Base-by-base conservation (phyloP, 192 early-diverging fungal species). In the Irineochytrium annulatum region DNA sequence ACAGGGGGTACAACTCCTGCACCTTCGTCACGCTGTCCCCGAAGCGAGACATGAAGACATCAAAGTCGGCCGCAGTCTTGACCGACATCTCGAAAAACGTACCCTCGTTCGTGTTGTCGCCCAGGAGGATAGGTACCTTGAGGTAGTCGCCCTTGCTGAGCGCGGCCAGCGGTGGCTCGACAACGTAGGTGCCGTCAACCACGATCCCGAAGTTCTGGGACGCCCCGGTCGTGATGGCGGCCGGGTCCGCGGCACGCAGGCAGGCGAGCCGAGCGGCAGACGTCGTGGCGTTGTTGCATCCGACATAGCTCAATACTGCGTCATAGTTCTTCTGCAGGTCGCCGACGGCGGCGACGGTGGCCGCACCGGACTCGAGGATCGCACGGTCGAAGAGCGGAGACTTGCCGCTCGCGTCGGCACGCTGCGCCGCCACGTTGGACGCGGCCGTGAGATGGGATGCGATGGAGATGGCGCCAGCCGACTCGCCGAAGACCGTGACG, bases 401-500 rank as follows among this genome's bases (percentile, higher is more conserved):
- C n/a, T n/a, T n/a, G n/a, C n/a, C n/a, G n/a, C n/a, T n/a, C n/a
- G n/a, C n/a, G n/a, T n/a, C n/a, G n/a, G n/a, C n/a, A n/a, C n/a
- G n/a, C n/a, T n/a, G n/a, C n/a, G n/a, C n/a, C n/a, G n/a, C n/a
- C n/a, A n/a, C n/a, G n/a, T n/a, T n/a, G n/a, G n/a, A n/a, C n/a
- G n/a, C n/a, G n/a, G n/a, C n/a, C n/a, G n/a, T n/a, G n/a, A n/a
- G n/a, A n/a, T n/a, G n/a, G n/a, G n/a, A n/a, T n/a, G n/a, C n/a
- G n/a, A n/a, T n/a, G n/a, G n/a, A n/a, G n/a, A n/a, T n/a, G 13
- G 71, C 81, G 1, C 83, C 83, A 30, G 77, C 69, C 30, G 62
- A 68, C 55, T 85, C 69, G 16, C 83, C 83, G 66, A 74, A 77
- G 60, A 79, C 55, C 0, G 74, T 81, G 1, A 85, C 67, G 4